A percentile compares a stretch with the other conserved stretches of the same genome.
phyloP scores from a whole-genome alignment of 352 stramenopile genomes.

The Plasmopara viticola region DNA sequence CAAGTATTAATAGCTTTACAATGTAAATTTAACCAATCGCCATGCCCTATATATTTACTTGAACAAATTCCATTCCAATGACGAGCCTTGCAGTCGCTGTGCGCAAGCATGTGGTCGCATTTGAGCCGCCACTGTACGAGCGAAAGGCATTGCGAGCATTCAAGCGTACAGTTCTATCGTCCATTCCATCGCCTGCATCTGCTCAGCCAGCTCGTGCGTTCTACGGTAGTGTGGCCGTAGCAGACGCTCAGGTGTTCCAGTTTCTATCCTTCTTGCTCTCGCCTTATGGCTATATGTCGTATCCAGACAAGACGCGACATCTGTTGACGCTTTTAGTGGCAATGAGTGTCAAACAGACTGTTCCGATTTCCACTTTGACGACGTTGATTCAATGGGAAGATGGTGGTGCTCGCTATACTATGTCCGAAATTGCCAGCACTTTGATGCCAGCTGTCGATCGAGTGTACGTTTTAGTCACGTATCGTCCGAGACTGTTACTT shows the following conservation, averaged over 20 bases:
- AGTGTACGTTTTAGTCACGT: slow-evolving; percentile 35
- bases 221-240: slow-evolving; percentile 26
- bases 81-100: slow-evolving; percentile 25
- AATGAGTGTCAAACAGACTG: slow-evolving; percentile 1
- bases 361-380: slow-evolving; percentile 1
- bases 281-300: slow-evolving; percentile 7
- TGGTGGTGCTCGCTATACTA: slow-evolving; percentile 11
- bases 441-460: neutral
- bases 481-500: slow-evolving; percentile 38
- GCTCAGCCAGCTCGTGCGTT: neutral
- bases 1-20: neutral
- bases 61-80: too few relatives aligned
- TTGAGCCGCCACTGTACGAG: slow-evolving; percentile 38
- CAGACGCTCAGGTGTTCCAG: slow-evolving; percentile 32
- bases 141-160: slow-evolving; percentile 15
- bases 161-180: slow-evolving; percentile 6
- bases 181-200: neutral
- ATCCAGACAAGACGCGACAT: slow-evolving; percentile 26
- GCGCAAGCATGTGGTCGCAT: slow-evolving; percentile 32
- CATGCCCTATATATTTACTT: too few relatives aligned
- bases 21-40: too few relatives aligned
- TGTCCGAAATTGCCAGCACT: slow-evolving; percentile 3
- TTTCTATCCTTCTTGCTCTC: slow-evolving; percentile 28
- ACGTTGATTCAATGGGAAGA: slow-evolving; percentile 21
- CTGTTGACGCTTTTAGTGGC: slow-evolving; percentile 7